Evolutionary conservation across 2,329 filamentous ascomycete genomes (phyloP).

Genomic region (Phaeoacremonium minimum): DNA sequence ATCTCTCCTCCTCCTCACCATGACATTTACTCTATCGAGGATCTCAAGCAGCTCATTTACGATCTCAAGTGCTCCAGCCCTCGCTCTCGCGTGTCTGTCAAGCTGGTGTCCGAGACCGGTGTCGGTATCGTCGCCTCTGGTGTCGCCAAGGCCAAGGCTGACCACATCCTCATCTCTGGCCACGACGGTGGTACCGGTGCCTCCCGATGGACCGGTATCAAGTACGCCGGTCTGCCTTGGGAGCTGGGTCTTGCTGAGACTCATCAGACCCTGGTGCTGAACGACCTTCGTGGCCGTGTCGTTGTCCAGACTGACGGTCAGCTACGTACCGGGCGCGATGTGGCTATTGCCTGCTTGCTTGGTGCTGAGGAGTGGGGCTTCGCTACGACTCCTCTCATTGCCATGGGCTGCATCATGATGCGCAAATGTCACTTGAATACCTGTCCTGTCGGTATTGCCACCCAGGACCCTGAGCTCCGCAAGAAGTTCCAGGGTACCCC

Average conservation of each 20-base stretch:
- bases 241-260: constrained; percentile 95
- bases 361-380: constrained; percentile 99
- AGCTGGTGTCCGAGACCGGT: constrained; percentile 95
- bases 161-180: constrained; percentile 94
- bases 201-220: constrained; percentile 97
- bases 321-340: constrained; percentile 84
- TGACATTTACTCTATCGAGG: constrained; percentile 98
- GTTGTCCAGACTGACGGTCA: constrained; percentile 97
- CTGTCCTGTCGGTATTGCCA: constrained; percentile 89
- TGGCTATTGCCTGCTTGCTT: constrained; percentile 89
- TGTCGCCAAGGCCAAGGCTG: constrained; percentile 95
- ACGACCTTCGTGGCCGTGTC: constrained; percentile 91
- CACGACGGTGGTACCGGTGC: constrained; percentile 97
- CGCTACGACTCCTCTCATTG: constrained; percentile 88
- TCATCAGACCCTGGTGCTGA: constrained; percentile 91
- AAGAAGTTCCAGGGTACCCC: constrained; percentile 92
- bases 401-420: constrained; percentile 97
- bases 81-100: constrained; percentile 87
- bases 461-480: constrained; percentile 88
- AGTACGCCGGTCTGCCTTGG: constrained; percentile 95
- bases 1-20: constrained; percentile 96
- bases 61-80: constrained; percentile 96
- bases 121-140: constrained; percentile 96
- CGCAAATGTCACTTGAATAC: constrained; percentile 72
- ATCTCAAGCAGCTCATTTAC: constrained; percentile 96